phyloP scores from a whole-genome alignment of 371 early-diverging fungal species.

The Zopfochytrium polystomum region DNA sequence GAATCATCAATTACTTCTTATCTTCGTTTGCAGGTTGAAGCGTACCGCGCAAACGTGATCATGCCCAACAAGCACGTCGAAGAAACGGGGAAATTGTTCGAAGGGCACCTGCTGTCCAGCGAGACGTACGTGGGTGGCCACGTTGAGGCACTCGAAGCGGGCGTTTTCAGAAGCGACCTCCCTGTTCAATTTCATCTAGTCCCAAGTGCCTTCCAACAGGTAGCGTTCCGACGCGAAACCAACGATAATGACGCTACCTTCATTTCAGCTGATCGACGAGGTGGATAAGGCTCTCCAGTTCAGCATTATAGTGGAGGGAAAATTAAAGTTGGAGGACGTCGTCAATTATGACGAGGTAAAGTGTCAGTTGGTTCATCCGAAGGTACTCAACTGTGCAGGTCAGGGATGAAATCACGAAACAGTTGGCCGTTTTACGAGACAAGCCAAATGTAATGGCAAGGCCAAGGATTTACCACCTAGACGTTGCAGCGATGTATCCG shows the following conservation, averaged over 20 bases:
- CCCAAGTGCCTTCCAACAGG: conserved; percentile 70
- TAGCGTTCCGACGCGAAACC: conserved; percentile 19
- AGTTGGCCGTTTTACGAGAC: conserved; percentile 68
- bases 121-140: conserved; percentile 99
- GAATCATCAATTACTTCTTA: conserved; percentile 1
- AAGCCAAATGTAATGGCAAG: conserved; percentile 68
- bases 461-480: conserved; percentile 98
- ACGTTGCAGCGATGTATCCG: conserved; percentile 99
- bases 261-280: conserved; percentile 73
- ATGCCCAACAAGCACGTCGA: conserved; percentile 96
- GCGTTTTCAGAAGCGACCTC: conserved; percentile 97
- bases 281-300: conserved; percentile 89
- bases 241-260: neutral
- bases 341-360: conserved; percentile 74
- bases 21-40: conserved; percentile 66
- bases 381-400: conserved; percentile 38
- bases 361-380: neutral
- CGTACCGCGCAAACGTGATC: conserved; percentile 85
- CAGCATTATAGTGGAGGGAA: conserved; percentile 80
- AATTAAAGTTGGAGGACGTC: conserved; percentile 63
- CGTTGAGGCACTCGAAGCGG: conserved; percentile 98
- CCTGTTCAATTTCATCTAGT: conserved; percentile 81
- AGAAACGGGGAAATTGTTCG: conserved; percentile 68
- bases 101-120: conserved; percentile 90
- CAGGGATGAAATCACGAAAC: conserved; percentile 51